Base-by-base conservation (phyloP, 129 eudicot genomes). In the Gnaphalium uliginosum region DNA sequence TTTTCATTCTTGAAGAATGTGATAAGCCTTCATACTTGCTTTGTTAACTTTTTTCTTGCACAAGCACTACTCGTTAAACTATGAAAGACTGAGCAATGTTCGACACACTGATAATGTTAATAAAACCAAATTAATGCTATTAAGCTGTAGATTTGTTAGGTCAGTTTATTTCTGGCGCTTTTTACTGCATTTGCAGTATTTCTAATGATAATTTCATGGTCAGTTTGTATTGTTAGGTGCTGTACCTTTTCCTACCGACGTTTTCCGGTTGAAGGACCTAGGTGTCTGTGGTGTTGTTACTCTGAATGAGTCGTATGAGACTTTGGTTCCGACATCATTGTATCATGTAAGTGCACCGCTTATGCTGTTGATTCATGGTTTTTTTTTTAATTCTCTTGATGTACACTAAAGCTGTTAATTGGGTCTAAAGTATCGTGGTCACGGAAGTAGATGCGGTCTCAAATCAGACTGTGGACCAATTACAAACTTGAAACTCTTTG, bases 221-320 rank as follows among this genome's bases (percentile, higher is more conserved):
- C 80, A 91, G 95, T 86, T 83, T 79, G 78, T 91, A 26, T 78
- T 91, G 76, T 79, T 91, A 79, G 97, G 97, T 46, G 97, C 95
- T 48, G 97, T 91, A 75, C 97, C 97, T 10, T 91, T 91, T 81
- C 95, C 97, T 30, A 76, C 83, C 35, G 92, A 91, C 69, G 95
- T 91, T 71, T 90, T 83, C 5, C 87, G 79, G 76, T 58, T 91
- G 86, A 91, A 88, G 81, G 87, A 81, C 46, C 86, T 86, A 59
- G 95, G 97, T 76, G 97, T 91, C 32, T 80, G 77, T 72, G 97
- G 97, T 21, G 95, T 91, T 17, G 92, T 88, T 75, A 91, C 97
- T 35, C 84, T 91, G 54, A 91, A 91, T 66, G 97, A 91, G 73
- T 83, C 97, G 26, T 88, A 88, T 22, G 95, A 91, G 88, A 91